Base-by-base conservation (phyloP, 2,329 filamentous ascomycete genomes). In the Tolypocladium tropicale region DNA sequence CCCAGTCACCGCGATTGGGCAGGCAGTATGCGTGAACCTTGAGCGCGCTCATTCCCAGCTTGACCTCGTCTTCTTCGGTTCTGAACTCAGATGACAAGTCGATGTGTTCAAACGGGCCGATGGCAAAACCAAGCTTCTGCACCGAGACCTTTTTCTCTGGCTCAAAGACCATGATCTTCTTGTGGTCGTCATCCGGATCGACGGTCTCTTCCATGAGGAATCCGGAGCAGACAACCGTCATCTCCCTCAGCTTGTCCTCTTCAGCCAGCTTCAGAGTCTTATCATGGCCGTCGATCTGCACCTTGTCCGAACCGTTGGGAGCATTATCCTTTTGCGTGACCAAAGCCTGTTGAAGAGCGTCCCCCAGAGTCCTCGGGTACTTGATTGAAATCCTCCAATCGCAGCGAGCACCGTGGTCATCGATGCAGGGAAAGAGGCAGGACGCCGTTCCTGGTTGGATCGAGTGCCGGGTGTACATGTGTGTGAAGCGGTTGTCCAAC, bases 81-180 rank as follows among this genome's bases (percentile, higher is more conserved):
- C 95, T 85, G 64, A 90, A 96, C 63, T 93, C 89, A 2, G 90
- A 88, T 60, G 78, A 83, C 6, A 99, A 77, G 66, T 96, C 90
- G 54, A 97, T 86, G 62, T 93, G 88, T 70, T 97, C 91, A 68
- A 99, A 99, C 0, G 95, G 94, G 0, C 95, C 94, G 56, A 97
- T 83, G 2, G 91, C 89, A 69, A 99, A 96, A 5, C 92, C 93
- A 60, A 99, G 85, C 68, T 97, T 93, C 59, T 92, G 88, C 1
- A 93, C 87, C 1, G 91, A 85, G 10, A 94, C 83, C 53, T 88
- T 84, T 59, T 85, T 84, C 58, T 82, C 81, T 53, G 89, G 86
- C 55, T 85, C 83, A 67, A 97, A 99, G 0, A 87, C 89, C 67
- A 94, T 89, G 2, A 90, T 91, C 72, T 95, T 96, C 68, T 90